phyloP scores from a whole-genome alignment of 2,329 filamentous ascomycete species.

The Tolypocladium guangdongense region DNA sequence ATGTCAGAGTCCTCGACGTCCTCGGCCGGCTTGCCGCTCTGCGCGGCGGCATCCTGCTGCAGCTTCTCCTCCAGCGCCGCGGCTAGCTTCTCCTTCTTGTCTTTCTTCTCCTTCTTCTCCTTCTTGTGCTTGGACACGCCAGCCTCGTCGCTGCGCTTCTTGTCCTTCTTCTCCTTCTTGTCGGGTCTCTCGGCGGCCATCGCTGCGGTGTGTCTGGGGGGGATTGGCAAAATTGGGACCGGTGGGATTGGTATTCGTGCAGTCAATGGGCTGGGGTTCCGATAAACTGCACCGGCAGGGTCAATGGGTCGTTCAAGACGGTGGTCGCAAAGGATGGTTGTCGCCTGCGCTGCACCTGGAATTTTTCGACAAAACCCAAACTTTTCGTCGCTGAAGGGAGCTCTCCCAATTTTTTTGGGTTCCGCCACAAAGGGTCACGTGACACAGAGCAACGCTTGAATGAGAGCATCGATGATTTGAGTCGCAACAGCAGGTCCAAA shows the following conservation, averaged over 20 bases:
- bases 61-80: conserved; percentile 55
- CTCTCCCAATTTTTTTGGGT: conserved; percentile 15
- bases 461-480: neutral
- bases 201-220: conserved; percentile 6
- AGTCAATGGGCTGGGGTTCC: neutral
- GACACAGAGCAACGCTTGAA: neutral
- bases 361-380: conserved; percentile 17
- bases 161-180: conserved; percentile 47
- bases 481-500: neutral
- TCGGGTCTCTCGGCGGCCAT: conserved; percentile 39
- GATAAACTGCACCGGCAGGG: conserved; percentile 4
- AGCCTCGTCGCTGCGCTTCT: conserved; percentile 44
- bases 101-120: conserved; percentile 56
- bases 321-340: neutral
- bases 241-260: neutral
- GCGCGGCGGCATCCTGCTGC: conserved; percentile 41
- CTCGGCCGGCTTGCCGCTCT: conserved; percentile 22
- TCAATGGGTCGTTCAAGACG: neutral
- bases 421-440: conserved; percentile 11
- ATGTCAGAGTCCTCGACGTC: conserved; percentile 34
- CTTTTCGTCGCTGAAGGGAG: conserved; percentile 19
- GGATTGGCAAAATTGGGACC: neutral
- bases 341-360: conserved; percentile 16
- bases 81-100: conserved; percentile 63
- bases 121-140: conserved; percentile 45